These are phyloP conservation scores for Hyphopichia khmerensis DNA, from an alignment of 1,139 yeast genomes.

Conservation along the genomic window DNA sequence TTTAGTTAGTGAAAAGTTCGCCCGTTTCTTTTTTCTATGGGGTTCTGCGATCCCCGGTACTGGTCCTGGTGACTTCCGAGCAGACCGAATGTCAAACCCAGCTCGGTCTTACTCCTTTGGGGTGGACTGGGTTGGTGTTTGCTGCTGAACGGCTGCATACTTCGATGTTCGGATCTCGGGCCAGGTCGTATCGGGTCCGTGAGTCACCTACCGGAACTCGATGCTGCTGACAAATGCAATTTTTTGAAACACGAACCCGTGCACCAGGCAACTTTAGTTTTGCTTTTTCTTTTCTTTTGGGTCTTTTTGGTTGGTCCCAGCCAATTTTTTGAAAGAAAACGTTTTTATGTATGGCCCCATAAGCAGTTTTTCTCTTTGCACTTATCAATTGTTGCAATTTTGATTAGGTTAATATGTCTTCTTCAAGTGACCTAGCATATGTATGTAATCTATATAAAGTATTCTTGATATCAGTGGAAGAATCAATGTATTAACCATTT, in stretches of 20 bases:
- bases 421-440: background rate
- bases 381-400: no score
- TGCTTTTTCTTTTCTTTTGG: no score
- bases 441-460: background rate
- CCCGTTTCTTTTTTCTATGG: background rate
- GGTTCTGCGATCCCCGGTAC: background rate
- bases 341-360: no score
- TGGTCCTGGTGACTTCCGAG: no score
- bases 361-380: no score
- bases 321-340: no score
- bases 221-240: background rate
- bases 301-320: no score
- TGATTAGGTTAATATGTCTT: background rate
- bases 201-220: background rate
- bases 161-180: no score
- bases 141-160: no score
- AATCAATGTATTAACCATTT: background rate
- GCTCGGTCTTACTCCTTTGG: background rate
- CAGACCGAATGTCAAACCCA: background rate
- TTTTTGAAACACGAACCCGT: background rate
- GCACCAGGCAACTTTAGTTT: no score
- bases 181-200: no score
- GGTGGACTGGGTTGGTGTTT: no score
- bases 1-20: background rate
- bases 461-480: background rate